Evolutionary conservation across 2,329 filamentous ascomycete genomes (phyloP), one percentile per base, ranked within the genome.

Genomic region (Exophiala xenobiotica): DNA sequence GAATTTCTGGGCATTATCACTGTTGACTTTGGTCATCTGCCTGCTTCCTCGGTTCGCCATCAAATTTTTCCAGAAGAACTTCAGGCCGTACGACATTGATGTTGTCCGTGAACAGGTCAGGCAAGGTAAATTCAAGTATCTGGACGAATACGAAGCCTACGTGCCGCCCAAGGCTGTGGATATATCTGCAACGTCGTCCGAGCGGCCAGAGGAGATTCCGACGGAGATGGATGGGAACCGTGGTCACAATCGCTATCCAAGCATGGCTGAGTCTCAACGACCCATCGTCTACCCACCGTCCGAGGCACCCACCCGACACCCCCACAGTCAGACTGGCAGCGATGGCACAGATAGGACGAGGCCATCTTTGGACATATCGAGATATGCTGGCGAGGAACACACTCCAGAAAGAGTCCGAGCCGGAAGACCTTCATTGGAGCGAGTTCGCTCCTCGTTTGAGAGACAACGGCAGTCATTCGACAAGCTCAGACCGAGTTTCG

Each of bases 21-120:
- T 93, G 43, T 74, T 96, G 49, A 90, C 88, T 1, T 82, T 90
- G 1, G 79, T 90, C 58, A 81, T 95, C 49, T 92, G 88, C 69
- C 74, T 99, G 44, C 83, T 95, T 53, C 93, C 93, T 8, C 85
- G 93, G 20, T 96, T 97, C 68, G 80, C 82, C 41, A 78, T 88
- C 74, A 99, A 99, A 73, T 78, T 85, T 24, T 72, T 93, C 43
- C 93, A 97, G 70, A 99, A 99, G 73, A 87, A 96, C 48, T 97
- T 90, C 73, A 88, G 87, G 69, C 93, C 93, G 3, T 86, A 87
- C 61, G 93, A 99, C 64, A 85, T 96, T 52, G 93, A 99, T 68
- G 95, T 99, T 59, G 85, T 99, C 64, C 89, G 93, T 41, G 93
- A 99, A 70, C 90, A 97, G 74, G 83, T 95, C 55, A 82, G 82